A percentile compares a stretch with the other conserved stretches of the same genome.
These are phyloP conservation scores for Volutella citrinella DNA, from an alignment of 2,329 filamentous ascomycete genomes.

Conservation along the genomic window DNA sequence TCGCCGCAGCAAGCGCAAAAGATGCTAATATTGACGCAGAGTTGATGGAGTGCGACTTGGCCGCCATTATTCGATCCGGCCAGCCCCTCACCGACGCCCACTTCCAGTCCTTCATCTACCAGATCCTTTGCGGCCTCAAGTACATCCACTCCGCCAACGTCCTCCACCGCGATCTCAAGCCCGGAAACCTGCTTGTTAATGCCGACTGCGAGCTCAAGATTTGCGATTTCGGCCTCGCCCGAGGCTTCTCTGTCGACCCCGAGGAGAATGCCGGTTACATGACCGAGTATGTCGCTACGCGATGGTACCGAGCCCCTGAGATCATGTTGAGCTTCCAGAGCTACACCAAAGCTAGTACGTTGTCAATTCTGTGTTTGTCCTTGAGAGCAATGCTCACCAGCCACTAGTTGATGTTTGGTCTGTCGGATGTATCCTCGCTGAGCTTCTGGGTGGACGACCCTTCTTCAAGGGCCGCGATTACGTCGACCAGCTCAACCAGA, in stretches of 20 bases:
- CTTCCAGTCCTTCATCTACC: slow-evolving; percentile 99
- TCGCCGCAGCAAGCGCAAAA: not conserved
- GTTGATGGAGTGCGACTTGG: slow-evolving; percentile 98
- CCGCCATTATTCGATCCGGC: slow-evolving; percentile 94
- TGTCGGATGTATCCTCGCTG: slow-evolving; percentile 94
- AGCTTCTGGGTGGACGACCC: slow-evolving; percentile 89
- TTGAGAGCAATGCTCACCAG: too few species aligned
- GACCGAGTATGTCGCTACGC: slow-evolving; percentile 98
- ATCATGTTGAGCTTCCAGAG: slow-evolving; percentile 99
- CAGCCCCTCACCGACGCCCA: slow-evolving; percentile 97
- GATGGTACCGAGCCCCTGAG: slow-evolving; percentile 93
- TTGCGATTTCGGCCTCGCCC: slow-evolving; percentile 93
- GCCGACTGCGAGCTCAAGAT: slow-evolving; percentile 99
- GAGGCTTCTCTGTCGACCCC: slow-evolving; percentile 94
- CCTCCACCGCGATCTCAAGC: slow-evolving; percentile 93
- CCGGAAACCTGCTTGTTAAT: slow-evolving; percentile 94
- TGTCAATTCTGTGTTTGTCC: not conserved
- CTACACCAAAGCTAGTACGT: slow-evolving; percentile 99
- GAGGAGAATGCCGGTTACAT: slow-evolving; percentile 99
- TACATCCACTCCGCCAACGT: slow-evolving; percentile 99
- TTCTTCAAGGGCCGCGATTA: slow-evolving; percentile 99
- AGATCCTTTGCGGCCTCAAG: slow-evolving; percentile 97
- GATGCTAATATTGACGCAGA: slow-evolving; percentile 52
- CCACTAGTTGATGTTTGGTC: slow-evolving; percentile 96
- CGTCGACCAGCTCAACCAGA: slow-evolving; percentile 99